Conservation (phyloP, 1,284 basidiomycete genomes). For the Pterula multifida region DNA sequence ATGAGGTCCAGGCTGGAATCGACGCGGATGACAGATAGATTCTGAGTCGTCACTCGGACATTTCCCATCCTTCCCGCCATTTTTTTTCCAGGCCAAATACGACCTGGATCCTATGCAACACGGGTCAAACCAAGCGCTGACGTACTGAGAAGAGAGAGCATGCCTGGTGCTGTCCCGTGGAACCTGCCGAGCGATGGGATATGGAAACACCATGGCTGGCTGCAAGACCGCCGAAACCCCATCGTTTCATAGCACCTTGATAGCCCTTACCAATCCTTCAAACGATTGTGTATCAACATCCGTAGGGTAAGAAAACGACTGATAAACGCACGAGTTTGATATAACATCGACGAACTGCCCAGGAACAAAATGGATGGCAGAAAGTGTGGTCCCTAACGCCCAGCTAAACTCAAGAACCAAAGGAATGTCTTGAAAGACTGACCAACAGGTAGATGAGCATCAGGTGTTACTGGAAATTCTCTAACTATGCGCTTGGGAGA, state of each 20-base stretch:
- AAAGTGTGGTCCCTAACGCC: slow-evolving; percentile 69
- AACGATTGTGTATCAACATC: too few relatives aligned
- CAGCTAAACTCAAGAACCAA: slow-evolving; percentile 5
- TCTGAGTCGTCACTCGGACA: slow-evolving; percentile 76
- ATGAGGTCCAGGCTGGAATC: slow-evolving; percentile 81
- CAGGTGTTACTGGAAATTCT: slow-evolving; percentile 83
- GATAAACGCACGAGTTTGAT: slow-evolving; percentile 70
- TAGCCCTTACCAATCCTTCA: slow-evolving; percentile 94
- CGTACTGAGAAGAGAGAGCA: slow-evolving; percentile 12
- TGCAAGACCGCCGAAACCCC: slow-evolving; percentile 85
- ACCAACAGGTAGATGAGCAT: slow-evolving; percentile 88
- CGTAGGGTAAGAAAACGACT: slow-evolving; percentile 2
- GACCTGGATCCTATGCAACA: slow-evolving; percentile 70
- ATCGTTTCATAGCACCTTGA: slow-evolving; percentile 95
- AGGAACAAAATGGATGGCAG: slow-evolving; percentile 93
- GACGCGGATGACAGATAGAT: slow-evolving; percentile 81
- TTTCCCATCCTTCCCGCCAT: slow-evolving; percentile 95
- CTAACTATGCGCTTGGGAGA: slow-evolving; percentile 79
- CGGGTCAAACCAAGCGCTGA: slow-evolving; percentile 6
- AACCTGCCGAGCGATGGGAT: slow-evolving; percentile 88
- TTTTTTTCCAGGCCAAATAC: slow-evolving; percentile 94
- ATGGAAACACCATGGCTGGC: slow-evolving; percentile 96
- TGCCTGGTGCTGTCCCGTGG: slow-evolving; percentile 92
- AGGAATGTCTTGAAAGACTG: slow-evolving; percentile 17
- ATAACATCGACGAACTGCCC: slow-evolving; percentile 95